Percentiles rank a stretch among this genome's conserved stretches.
phyloP scores from a whole-genome alignment of 306 rosid genomes.

The Cucurbita argyrosperma region DNA sequence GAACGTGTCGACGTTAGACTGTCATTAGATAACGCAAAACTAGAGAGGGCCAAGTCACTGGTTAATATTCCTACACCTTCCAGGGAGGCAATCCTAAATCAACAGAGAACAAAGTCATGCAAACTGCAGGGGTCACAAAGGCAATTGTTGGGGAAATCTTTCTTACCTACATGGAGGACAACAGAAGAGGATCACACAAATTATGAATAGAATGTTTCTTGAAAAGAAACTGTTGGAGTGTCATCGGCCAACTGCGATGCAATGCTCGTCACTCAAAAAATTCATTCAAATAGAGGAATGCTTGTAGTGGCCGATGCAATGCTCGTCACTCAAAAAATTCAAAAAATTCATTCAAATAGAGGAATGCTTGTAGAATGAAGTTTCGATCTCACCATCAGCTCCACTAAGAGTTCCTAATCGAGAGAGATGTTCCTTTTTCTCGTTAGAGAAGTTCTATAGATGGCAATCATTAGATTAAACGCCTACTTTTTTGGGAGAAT shows the following conservation, averaged over 20 bases:
- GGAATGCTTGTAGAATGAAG: too few relatives aligned
- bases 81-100: constrained; percentile 93
- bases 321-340: constrained; percentile 26
- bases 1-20: not conserved
- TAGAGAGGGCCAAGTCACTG: constrained; percentile 85
- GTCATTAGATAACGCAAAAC: constrained; percentile 86
- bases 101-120: constrained; percentile 91
- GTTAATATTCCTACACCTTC: constrained; percentile 88
- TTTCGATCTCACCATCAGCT: too few relatives aligned
- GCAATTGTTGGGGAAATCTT: constrained; percentile 94
- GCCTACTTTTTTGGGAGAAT: too few relatives aligned
- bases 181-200: not conserved
- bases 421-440: too few relatives aligned
- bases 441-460: too few relatives aligned
- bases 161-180: constrained; percentile 44
- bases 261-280: constrained; percentile 31
- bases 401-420: too few relatives aligned
- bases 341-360: too few relatives aligned
- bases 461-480: too few relatives aligned
- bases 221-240: constrained; percentile 2
- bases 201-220: not conserved
- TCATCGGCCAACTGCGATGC: constrained; percentile 59
- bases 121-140: constrained; percentile 88
- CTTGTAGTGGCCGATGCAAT: constrained; percentile 32
- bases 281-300: too few relatives aligned